Conservation (phyloP, 768 basidiomycete genomes). For the Pisolithus albus region DNA sequence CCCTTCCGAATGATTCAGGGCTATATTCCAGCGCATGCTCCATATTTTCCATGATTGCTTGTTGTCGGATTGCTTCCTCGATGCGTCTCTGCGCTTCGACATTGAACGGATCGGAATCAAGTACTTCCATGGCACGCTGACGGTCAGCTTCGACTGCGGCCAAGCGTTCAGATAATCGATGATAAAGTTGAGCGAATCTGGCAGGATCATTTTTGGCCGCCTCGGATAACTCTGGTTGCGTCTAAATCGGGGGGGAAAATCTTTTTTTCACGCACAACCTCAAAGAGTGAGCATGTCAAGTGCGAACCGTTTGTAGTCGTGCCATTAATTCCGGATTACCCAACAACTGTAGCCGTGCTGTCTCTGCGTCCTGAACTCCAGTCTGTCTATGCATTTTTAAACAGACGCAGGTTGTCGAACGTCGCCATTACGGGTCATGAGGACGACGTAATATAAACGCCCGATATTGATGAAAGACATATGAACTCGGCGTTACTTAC, state of each 20-base stretch:
- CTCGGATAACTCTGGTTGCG: constrained; percentile 72
- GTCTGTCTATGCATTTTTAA: constrained; percentile 31
- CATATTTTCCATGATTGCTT: constrained; percentile 88
- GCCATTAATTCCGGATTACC: constrained; percentile 78
- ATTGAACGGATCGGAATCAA: constrained; percentile 88
- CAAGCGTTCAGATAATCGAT: constrained; percentile 53
- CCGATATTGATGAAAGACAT: no score
- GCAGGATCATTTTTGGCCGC: constrained; percentile 64
- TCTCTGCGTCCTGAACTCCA: constrained; percentile 75
- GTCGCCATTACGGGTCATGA: background rate
- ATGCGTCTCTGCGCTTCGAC: constrained; percentile 89
- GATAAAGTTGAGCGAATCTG: constrained; percentile 69
- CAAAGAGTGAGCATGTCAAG: background rate
- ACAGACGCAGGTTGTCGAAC: background rate
- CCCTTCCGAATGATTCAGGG: constrained; percentile 89
- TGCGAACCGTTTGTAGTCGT: constrained; percentile 59
- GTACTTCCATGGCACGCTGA: constrained; percentile 53
- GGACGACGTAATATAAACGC: background rate
- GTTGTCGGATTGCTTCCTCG: constrained; percentile 86
- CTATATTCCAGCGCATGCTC: constrained; percentile 90
- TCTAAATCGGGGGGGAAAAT: constrained; percentile 32
- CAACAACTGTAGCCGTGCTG: constrained; percentile 82
- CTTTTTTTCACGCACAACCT: background rate
- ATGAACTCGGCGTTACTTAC: background rate
- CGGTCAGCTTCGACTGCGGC: constrained; percentile 45